Conservation (phyloP, 129 eudicot genomes). For the Chrysanthemum makinoi region DNA sequence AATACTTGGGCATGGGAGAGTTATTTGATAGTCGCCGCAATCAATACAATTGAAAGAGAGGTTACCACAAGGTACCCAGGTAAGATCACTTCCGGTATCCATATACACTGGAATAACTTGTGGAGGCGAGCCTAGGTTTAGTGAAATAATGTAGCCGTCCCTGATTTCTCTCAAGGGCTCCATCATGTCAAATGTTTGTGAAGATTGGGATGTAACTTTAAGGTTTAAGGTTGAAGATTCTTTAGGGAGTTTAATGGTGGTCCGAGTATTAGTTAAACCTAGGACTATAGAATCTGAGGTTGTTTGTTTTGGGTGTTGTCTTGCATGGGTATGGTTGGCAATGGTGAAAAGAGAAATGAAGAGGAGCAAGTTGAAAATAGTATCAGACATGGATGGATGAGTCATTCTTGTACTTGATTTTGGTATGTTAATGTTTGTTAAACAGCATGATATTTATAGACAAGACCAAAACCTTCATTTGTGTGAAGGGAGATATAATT, state of each 20-base stretch:
- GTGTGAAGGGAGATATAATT: background rate
- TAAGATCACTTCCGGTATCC: constrained; percentile 79
- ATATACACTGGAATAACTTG: constrained; percentile 63
- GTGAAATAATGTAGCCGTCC: constrained; percentile 66
- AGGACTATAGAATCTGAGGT: constrained; percentile 47
- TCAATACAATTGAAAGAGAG: constrained; percentile 65
- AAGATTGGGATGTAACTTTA: constrained; percentile 29
- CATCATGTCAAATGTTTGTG: constrained; percentile 43
- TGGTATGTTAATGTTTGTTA: constrained; percentile 8
- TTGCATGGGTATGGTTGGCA: constrained; percentile 41
- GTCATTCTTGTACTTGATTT: constrained; percentile 29
- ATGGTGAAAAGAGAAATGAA: constrained; percentile 25
- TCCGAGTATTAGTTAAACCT: constrained; percentile 51
- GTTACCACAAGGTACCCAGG: constrained; percentile 82
- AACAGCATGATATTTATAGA: constrained; percentile 30
- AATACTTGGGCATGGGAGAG: constrained; percentile 39
- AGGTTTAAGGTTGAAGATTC: constrained; percentile 21
- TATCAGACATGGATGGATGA: constrained; percentile 16
- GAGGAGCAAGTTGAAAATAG: constrained; percentile 29
- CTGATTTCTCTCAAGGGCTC: constrained; percentile 69
- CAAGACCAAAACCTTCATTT: constrained; percentile 10
- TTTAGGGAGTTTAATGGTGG: constrained; percentile 43
- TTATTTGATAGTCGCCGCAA: constrained; percentile 50
- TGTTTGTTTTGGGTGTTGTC: constrained; percentile 29
- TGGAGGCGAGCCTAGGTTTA: constrained; percentile 69